A percentile compares a stretch with the other conserved stretches of the same genome.
phyloP scores from a whole-genome alignment of 805 yeast genomes.

The Ogataea saltuana region DNA sequence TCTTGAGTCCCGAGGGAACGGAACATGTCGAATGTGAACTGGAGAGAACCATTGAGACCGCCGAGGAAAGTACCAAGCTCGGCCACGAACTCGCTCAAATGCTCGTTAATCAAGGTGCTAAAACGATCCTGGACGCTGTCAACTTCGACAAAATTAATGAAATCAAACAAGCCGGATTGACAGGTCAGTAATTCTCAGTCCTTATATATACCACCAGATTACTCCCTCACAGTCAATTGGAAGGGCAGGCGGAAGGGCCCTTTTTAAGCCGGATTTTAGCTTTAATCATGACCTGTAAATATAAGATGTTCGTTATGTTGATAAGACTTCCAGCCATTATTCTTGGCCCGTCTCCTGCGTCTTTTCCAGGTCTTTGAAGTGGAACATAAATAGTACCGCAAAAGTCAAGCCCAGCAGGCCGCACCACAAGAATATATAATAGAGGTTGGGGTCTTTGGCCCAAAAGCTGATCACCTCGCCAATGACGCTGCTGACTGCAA shows the following conservation, averaged over 20 bases:
- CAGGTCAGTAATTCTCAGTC: slow-evolving; percentile 14
- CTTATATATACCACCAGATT: slow-evolving; percentile 2
- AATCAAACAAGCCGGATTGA: slow-evolving; percentile 38
- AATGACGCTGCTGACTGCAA: slow-evolving; percentile 49
- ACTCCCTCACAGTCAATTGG: too few relatives aligned
- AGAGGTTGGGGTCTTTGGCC: slow-evolving; percentile 42
- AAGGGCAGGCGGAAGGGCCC: too few relatives aligned
- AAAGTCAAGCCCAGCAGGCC: slow-evolving; percentile 36
- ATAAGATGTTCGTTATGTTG: not conserved
- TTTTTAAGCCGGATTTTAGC: not conserved
- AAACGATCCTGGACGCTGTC: slow-evolving; percentile 74
- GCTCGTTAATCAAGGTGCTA: slow-evolving; percentile 78
- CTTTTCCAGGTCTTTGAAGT: slow-evolving; percentile 20
- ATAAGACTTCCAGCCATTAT: not conserved
- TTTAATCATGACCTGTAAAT: not conserved
- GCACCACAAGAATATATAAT: slow-evolving; percentile 39
- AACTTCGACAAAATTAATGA: slow-evolving; percentile 64
- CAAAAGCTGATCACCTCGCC: slow-evolving; percentile 42
- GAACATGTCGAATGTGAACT: slow-evolving; percentile 61
- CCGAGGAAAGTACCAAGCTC: slow-evolving; percentile 64
- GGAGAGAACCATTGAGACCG: slow-evolving; percentile 36
- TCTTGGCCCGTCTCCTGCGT: not conserved
- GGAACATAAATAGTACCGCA: slow-evolving; percentile 25
- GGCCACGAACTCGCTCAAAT: slow-evolving; percentile 70
- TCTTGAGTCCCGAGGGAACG: slow-evolving; percentile 82